A percentile compares a stretch with the other conserved stretches of the same genome.
These are phyloP conservation scores for Colletotrichum aenigma DNA, from an alignment of 2,329 filamentous ascomycete species.

Conservation along the genomic window DNA sequence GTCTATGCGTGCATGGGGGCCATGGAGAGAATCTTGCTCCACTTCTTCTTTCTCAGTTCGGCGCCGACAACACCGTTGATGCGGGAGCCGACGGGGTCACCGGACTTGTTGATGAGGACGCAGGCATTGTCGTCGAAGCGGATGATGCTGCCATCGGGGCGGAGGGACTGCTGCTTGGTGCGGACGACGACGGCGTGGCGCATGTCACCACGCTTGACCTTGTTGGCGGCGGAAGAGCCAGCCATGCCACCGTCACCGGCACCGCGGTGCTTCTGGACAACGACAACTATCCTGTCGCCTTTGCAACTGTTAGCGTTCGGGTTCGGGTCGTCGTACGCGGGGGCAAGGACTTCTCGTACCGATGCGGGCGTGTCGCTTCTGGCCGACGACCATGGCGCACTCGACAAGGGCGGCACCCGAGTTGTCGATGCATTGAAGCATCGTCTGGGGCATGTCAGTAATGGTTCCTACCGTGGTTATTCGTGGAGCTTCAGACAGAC, in stretches of 20 bases:
- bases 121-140: slow-evolving; percentile 98
- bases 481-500: slow-evolving; percentile 38
- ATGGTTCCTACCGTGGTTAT: accelerated
- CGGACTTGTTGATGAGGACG: slow-evolving; percentile 94
- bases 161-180: slow-evolving; percentile 84
- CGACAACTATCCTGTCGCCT: slow-evolving; percentile 97
- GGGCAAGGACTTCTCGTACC: slow-evolving; percentile 58
- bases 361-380: slow-evolving; percentile 86
- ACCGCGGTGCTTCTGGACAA: slow-evolving; percentile 95
- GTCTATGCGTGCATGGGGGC: slow-evolving; percentile 70
- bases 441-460: slow-evolving; percentile 64
- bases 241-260: slow-evolving; percentile 74
- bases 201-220: slow-evolving; percentile 95
- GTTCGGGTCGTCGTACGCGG: neutral
- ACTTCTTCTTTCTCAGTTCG: slow-evolving; percentile 90
- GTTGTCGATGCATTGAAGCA: slow-evolving; percentile 99
- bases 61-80: slow-evolving; percentile 90
- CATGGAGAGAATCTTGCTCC: slow-evolving; percentile 97
- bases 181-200: slow-evolving; percentile 95
- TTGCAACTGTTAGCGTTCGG: slow-evolving; percentile 54
- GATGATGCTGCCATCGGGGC: slow-evolving; percentile 87
- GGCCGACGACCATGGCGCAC: slow-evolving; percentile 90
- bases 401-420: slow-evolving; percentile 90
- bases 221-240: slow-evolving; percentile 78
- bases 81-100: slow-evolving; percentile 91